Evolutionary conservation across 139 green algal genomes (phyloP), one percentile per base, ranked within the genome.

Genomic region (Klebsormidium nitens): DNA sequence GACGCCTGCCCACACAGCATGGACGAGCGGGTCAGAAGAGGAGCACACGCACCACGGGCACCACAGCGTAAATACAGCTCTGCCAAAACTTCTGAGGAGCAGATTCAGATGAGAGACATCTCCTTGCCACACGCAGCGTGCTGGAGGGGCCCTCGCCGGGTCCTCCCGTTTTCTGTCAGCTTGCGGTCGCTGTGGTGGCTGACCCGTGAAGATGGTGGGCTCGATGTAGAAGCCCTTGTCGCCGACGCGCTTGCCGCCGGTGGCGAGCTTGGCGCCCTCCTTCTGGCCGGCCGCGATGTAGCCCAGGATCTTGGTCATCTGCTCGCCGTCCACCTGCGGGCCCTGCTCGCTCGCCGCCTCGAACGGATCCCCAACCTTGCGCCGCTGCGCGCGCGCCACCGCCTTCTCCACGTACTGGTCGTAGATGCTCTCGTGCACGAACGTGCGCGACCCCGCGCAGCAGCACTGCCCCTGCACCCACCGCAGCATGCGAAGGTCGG

Each of bases 1-100:
- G 6, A 91, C 87, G 59, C 88, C 78, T 11, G 66, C 73, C 63
- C 90, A 90, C 50, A 91, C 86, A n/a, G n/a, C n/a, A n/a, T n/a
- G n/a, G n/a, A n/a, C n/a, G n/a, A n/a, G n/a, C n/a, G n/a, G n/a
- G n/a, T n/a, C n/a, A n/a, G n/a, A n/a, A n/a, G n/a, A n/a, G n/a
- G n/a, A n/a, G n/a, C n/a, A n/a, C n/a, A n/a, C n/a, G n/a, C n/a
- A n/a, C n/a, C n/a, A n/a, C n/a, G n/a, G n/a, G n/a, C n/a, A n/a
- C n/a, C n/a, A n/a, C n/a, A n/a, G n/a, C n/a, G n/a, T n/a, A n/a
- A n/a, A n/a, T n/a, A n/a, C n/a, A n/a, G n/a, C n/a, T n/a, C n/a
- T n/a, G n/a, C n/a, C n/a, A n/a, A n/a, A n/a, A n/a, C n/a, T n/a
- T n/a, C n/a, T n/a, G n/a, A n/a, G n/a, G n/a, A n/a, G n/a, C n/a